These are phyloP conservation scores for Pseudocercospora musae DNA, from an alignment of 2,329 filamentous ascomycete species.

Conservation along the genomic window DNA sequence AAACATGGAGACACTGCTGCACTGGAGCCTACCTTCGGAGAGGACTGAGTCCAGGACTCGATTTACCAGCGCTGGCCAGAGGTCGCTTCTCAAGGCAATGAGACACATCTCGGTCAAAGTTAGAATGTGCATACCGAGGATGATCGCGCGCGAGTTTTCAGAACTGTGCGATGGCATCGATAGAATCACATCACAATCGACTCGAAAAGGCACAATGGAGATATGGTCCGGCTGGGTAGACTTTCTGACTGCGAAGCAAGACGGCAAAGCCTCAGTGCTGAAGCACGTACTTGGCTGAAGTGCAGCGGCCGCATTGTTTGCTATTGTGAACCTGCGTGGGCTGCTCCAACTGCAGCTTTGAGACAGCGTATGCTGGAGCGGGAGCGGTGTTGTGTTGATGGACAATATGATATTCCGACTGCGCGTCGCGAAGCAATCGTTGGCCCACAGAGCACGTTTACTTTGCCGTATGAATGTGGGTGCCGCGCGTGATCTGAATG, in stretches of 20 bases:
- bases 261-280: not conserved
- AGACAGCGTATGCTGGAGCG: not conserved
- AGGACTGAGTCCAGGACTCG: conserved; percentile 5
- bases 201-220: too few relatives aligned
- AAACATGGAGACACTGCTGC: conserved; percentile 52
- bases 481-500: not conserved
- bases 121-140: too few relatives aligned
- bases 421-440: not conserved
- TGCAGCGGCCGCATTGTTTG: not conserved
- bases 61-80: too few relatives aligned
- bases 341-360: not conserved
- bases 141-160: too few relatives aligned
- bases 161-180: too few relatives aligned
- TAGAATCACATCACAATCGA: too few relatives aligned
- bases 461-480: not conserved
- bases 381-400: not conserved
- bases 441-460: not conserved
- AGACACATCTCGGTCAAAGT: too few relatives aligned
- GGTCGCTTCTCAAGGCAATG: too few relatives aligned
- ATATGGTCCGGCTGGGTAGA: too few relatives aligned
- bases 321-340: not conserved
- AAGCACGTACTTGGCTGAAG: not conserved
- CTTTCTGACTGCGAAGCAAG: too few relatives aligned
- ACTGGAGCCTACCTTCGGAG: conserved; percentile 42
- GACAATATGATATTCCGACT: not conserved